Evolutionary conservation across 257 asterid species (phyloP), one percentile per base, ranked within the genome.

Genomic region (Coffea canephora): DNA sequence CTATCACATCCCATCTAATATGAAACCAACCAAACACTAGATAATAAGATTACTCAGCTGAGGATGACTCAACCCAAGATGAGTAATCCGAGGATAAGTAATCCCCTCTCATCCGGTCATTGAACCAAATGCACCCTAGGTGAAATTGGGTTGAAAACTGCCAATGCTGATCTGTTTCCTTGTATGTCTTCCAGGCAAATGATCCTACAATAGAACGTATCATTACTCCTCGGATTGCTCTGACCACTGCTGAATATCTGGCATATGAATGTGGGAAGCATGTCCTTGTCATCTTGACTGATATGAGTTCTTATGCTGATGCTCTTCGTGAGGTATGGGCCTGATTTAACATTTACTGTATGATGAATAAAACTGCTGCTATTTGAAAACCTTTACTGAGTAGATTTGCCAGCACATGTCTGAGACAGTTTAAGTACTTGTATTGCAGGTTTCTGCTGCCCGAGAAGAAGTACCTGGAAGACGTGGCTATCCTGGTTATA

Each of bases 401-500:
- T 76, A 25, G 55, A 57, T 75, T 39, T 21, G 4, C 11, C 14
- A 36, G 27, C 73, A 41, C 6, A 69, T 69, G 3, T 54, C 39
- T 61, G 43, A 59, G 68, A 78, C 75, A 62, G 21, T 71, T 71
- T 50, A 73, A 82, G 55, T 43, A 52, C 73, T 73, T 69, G 69
- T 71, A 71, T 67, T 66, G 62, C 86, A 94, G 98, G 98, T 94
- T 73, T 94, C 98, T 88, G 98, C 98, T 84, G 98, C 98, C 73
- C 91, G 99, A 79, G 99, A 95, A 83, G 99, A 95, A 88, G 99
- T 95, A 68, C 99, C 99, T 79, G 99, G 99, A 88, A 88, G 99
- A 80, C 96, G 96, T 88, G 96, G 96, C 39, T 91, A 90, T 85
- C 97, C 97, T 68, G 97, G 97, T 75, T 92, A 92, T 79, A 95